These are phyloP conservation scores for Blastosporella zonata DNA, from an alignment of 1,284 basidiomycete genomes.

Conservation along the genomic window DNA sequence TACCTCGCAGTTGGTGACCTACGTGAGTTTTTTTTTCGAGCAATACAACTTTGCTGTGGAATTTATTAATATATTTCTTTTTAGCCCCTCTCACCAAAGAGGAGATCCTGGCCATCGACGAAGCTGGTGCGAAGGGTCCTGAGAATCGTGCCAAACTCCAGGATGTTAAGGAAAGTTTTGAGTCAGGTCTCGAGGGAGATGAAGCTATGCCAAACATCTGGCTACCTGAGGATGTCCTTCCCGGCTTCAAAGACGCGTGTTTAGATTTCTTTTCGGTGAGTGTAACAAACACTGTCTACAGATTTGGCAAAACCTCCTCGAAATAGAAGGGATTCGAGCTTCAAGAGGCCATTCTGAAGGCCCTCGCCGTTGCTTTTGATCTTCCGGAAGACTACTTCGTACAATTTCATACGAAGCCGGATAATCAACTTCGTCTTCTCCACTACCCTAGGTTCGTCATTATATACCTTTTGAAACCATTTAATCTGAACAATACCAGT, in stretches of 20 bases:
- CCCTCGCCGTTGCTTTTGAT: conserved; percentile 49
- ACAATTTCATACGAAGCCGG: conserved; percentile 39
- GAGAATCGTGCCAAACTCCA: no score
- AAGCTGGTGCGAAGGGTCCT: no score
- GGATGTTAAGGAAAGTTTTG: conserved; percentile 58
- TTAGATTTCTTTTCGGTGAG: conserved; percentile 51
- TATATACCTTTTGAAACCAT: background rate
- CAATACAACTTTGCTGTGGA: background rate
- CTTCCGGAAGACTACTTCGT: conserved; percentile 47
- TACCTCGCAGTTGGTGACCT: conserved; percentile 66
- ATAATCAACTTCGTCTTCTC: conserved; percentile 58
- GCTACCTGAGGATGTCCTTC: conserved; percentile 52
- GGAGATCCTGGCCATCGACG: conserved; percentile 52
- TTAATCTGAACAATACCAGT: conserved; percentile 23
- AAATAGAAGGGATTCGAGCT: conserved; percentile 39
- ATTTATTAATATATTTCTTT: background rate
- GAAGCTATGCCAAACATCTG: conserved; percentile 54
- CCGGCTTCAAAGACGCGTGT: conserved; percentile 51
- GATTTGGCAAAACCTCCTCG: background rate
- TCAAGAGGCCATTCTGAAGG: conserved; percentile 44
- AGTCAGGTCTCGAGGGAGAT: conserved; percentile 48
- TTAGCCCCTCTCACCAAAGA: conserved; percentile 36
- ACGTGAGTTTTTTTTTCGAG: conserved; percentile 33
- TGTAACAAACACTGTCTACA: conserved; percentile 1
- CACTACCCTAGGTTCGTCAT: conserved; percentile 54